Percentiles rank a stretch among this genome's conserved stretches.
These are phyloP conservation scores for Psidium friedrichsthalianum DNA, from an alignment of 345 rosid species.

Conservation along the genomic window DNA sequence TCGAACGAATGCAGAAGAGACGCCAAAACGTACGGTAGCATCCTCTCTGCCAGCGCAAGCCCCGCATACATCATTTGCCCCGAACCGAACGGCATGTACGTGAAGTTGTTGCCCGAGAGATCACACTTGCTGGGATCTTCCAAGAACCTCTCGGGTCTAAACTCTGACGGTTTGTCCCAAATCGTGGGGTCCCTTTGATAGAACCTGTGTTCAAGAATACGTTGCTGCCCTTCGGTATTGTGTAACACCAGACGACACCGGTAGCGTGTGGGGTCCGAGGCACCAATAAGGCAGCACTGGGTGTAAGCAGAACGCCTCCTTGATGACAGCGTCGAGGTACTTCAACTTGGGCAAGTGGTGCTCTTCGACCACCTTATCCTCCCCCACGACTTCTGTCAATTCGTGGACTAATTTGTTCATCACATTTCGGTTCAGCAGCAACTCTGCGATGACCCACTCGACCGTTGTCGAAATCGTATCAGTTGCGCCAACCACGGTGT, in stretches of 20 bases:
- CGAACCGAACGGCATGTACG: conserved; percentile 38
- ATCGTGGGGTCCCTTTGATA: conserved; percentile 43
- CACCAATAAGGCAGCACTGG: conserved; percentile 31
- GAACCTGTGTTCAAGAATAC: conserved; percentile 33
- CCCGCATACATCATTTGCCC: conserved; percentile 46
- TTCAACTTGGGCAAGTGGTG: conserved; percentile 24
- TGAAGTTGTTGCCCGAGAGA: conserved; percentile 22
- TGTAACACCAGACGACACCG: conserved; percentile 26
- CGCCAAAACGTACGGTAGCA: conserved; percentile 21
- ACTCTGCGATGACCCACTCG: conserved; percentile 44
- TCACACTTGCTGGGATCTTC: conserved; percentile 9
- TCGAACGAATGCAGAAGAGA: conserved; percentile 39
- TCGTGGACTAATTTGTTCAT: conserved; percentile 21
- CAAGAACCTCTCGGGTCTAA: conserved; percentile 35
- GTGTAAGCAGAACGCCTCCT: conserved; percentile 38
- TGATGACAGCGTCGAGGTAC: conserved; percentile 31
- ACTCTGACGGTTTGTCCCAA: conserved; percentile 38
- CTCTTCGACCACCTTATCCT: conserved; percentile 31
- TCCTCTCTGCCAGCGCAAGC: conserved; percentile 34
- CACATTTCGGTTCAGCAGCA: conserved; percentile 21
- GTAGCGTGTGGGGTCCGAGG: conserved; percentile 30
- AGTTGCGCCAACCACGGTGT: background rate
- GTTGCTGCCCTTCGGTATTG: conserved; percentile 25
- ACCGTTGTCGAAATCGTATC: conserved; percentile 29
- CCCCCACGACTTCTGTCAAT: conserved; percentile 26